Base-by-base conservation (phyloP, 225 moss, liverwort and hornwort genomes). In the Asterella californica region DNA sequence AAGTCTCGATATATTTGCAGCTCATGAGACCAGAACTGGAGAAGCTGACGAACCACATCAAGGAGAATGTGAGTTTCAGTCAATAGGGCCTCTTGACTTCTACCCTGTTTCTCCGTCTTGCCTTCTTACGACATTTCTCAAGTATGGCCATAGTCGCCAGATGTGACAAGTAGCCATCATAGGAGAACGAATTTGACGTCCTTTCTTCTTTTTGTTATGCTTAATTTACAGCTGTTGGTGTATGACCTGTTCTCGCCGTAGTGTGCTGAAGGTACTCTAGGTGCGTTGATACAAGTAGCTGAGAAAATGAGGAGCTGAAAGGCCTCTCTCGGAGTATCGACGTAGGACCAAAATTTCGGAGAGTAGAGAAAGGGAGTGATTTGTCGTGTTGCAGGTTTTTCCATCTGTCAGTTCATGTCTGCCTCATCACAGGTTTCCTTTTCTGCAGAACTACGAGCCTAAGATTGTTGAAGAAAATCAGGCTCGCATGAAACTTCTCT, bases 1-100 rank as follows among this genome's bases (percentile, higher is more conserved):
- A 46, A 21, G 10, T n/a, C 42, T 46, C 24, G n/a, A 22, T 2
- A 38, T 37, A 21, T 12, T 38, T 88, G 93, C 94, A 96, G 96
- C 82, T 97, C 53, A 89, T 97, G 91, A 93, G 97, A 76, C 97
- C 97, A 55, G 97, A 97, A 74, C 82, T 97, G 80, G 93, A 97
- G 88, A 91, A 91, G 78, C 93, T 97, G 14, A 94, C 97, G 49
- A 91, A 97, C 77, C 75, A 80, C 74, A 97, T 97, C 50, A 97
- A 97, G 81, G 91, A 94, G 65, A 93, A 89, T 88, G 96, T 96
- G 76, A 87, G 76, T 82, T 59, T 30, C 61, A 37, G 32, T 37
- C n/a, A 37, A 75, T 49, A 57, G 57, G 45, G 33, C 46, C 19
- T 46, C 38, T 74, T 38, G 63, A 66, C 49, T 63, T 18, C 55